A percentile compares a stretch with the other conserved stretches of the same genome.
These are phyloP conservation scores for Aspergillus bertholletiae DNA, from an alignment of 495 filamentous ascomycete genomes.

Conservation along the genomic window DNA sequence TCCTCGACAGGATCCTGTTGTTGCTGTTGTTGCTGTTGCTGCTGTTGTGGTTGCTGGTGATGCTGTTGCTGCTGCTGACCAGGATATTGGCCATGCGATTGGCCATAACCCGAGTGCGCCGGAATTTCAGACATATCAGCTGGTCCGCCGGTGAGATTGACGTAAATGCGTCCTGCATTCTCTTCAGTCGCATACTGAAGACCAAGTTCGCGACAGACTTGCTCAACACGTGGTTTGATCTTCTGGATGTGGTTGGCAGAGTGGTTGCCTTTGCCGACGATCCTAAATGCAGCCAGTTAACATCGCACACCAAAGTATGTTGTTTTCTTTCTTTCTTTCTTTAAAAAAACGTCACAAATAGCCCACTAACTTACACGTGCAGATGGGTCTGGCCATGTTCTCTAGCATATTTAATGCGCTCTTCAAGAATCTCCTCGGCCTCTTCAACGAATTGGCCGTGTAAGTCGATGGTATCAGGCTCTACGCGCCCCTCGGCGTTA, in stretches of 20 bases:
- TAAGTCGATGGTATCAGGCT: conserved; percentile 83
- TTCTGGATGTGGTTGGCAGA: conserved; percentile 74
- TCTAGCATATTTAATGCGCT: conserved; percentile 72
- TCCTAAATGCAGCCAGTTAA: conserved; percentile 34
- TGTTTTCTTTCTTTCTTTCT: too few species aligned
- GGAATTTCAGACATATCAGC: conserved; percentile 51
- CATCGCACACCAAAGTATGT: too few species aligned
- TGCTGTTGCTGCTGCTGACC: conserved; percentile 24
- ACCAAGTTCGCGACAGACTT: conserved; percentile 76
- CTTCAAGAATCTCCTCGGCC: conserved; percentile 83
- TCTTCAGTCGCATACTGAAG: conserved; percentile 79
- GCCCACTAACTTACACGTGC: conserved; percentile 52
- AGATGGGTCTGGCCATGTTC: conserved; percentile 70
- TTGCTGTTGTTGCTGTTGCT: conserved; percentile 35
- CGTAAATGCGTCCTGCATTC: conserved; percentile 81
- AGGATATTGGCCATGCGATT: conserved; percentile 32
- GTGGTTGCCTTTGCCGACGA: conserved; percentile 95
- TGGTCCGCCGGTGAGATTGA: conserved; percentile 61
- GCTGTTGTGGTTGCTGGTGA: conserved; percentile 27
- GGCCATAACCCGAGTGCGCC: conserved; percentile 25
- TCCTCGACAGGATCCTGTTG: conserved; percentile 59
- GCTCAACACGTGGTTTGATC: conserved; percentile 86
- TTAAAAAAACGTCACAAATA: too few species aligned
- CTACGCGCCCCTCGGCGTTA: conserved; percentile 67
- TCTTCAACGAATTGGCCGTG: conserved; percentile 93